Evolutionary conservation across 306 rosid species (phyloP).

Genomic region (Neltuma alba): DNA sequence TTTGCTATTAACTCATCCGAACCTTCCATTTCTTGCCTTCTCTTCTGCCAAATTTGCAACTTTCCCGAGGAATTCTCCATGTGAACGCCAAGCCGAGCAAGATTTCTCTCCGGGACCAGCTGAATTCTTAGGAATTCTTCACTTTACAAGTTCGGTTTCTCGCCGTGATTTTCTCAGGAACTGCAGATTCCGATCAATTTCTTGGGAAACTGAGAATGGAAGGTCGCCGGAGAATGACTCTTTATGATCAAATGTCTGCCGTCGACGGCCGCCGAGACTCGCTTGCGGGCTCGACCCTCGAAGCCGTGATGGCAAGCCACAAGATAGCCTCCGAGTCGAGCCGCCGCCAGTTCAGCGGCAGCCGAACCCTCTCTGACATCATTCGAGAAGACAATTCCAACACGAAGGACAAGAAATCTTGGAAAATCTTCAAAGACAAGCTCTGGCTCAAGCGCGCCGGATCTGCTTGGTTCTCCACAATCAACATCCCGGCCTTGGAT

Average conservation of each 20-base stretch:
- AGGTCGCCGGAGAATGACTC: constrained; percentile 66
- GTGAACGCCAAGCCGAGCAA: neutral
- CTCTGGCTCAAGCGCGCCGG: constrained; percentile 70
- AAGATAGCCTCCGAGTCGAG: constrained; percentile 30
- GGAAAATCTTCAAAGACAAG: constrained; percentile 78
- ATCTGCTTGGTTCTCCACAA: constrained; percentile 70
- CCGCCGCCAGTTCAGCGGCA: constrained; percentile 3
- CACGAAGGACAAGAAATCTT: constrained; percentile 59
- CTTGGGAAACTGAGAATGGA: constrained; percentile 32
- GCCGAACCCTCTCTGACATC: constrained; percentile 67
- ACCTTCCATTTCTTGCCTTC: constrained; percentile 6
- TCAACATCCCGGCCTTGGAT: constrained; percentile 65
- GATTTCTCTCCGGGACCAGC: neutral
- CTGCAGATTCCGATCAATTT: neutral
- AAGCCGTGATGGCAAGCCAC: constrained; percentile 48
- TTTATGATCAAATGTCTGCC: constrained; percentile 80
- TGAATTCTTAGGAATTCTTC: neutral
- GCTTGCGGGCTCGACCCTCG: constrained; percentile 62
- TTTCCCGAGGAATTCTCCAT: constrained; percentile 28
- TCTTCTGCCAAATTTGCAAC: neutral
- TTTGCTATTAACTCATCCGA: constrained; percentile 1
- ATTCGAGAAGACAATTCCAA: constrained; percentile 52
- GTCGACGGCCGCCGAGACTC: constrained; percentile 48
- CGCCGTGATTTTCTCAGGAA: neutral
- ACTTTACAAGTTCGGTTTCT: neutral